phyloP scores from a whole-genome alignment of 192 early-diverging fungal species.

The Podila verticillata region DNA sequence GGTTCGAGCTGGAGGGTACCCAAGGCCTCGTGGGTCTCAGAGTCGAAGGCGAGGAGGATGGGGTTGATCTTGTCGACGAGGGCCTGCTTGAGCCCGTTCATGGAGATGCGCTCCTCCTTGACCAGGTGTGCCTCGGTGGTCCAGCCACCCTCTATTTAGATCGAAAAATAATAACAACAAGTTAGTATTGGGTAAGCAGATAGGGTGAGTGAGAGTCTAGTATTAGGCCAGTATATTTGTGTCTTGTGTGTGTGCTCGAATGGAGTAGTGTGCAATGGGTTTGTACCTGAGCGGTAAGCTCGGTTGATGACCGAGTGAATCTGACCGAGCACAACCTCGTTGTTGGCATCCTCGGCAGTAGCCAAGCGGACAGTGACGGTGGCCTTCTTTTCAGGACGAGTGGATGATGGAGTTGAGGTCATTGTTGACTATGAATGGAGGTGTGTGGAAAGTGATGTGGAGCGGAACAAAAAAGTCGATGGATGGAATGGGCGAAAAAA shows the following conservation, averaged over 20 bases:
- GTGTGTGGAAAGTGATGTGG: background rate
- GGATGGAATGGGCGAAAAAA: too few relatives aligned
- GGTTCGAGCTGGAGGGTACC: constrained; percentile 61
- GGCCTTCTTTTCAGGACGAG: constrained; percentile 35
- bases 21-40: constrained; percentile 41
- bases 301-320: constrained; percentile 54
- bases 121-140: constrained; percentile 60
- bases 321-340: constrained; percentile 7
- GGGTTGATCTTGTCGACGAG: constrained; percentile 48
- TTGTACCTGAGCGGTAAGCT: constrained; percentile 58
- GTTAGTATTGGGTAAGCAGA: background rate
- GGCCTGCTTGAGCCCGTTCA: constrained; percentile 39
- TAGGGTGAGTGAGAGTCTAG: too few relatives aligned
- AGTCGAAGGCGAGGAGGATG: constrained; percentile 54
- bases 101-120: constrained; percentile 49
- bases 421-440: background rate
- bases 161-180: background rate
- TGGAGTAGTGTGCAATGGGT: too few relatives aligned
- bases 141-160: constrained; percentile 53
- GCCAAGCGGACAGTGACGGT: constrained; percentile 41
- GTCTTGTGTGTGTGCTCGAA: too few relatives aligned
- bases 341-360: constrained; percentile 21
- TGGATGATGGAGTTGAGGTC: constrained; percentile 6
- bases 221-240: too few relatives aligned
- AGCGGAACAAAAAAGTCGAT: background rate